Conservation (phyloP, 1,139 yeast genomes). For the Casaregolazyma suthepensis region DNA sequence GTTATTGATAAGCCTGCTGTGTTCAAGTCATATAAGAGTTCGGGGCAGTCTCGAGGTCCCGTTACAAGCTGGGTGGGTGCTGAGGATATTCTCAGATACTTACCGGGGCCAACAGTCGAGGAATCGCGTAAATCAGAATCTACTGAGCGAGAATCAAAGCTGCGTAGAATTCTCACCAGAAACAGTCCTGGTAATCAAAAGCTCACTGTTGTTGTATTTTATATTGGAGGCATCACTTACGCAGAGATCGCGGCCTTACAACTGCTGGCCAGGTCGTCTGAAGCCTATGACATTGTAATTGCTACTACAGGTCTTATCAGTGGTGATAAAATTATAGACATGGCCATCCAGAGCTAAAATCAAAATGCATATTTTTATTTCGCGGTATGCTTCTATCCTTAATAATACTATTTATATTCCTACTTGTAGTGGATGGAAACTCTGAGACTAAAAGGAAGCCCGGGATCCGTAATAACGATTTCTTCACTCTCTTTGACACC, state of each 20-base stretch:
- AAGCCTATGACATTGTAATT: slow-evolving; percentile 38
- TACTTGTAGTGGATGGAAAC: slow-evolving; percentile 22
- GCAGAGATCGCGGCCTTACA: slow-evolving; percentile 66
- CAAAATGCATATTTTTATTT: slow-evolving; percentile 3
- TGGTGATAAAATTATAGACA: slow-evolving; percentile 38
- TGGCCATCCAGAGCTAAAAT: slow-evolving; percentile 13
- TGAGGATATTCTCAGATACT: slow-evolving; percentile 29
- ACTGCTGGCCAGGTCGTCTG: slow-evolving; percentile 41
- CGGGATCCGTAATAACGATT: slow-evolving; percentile 52
- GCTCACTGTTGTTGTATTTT: slow-evolving; percentile 41
- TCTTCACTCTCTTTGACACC: slow-evolving; percentile 42
- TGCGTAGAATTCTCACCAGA: slow-evolving; percentile 30
- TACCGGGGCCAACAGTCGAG: slow-evolving; percentile 36
- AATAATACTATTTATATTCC: not conserved
- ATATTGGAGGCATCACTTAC: slow-evolving; percentile 77
- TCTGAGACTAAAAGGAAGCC: slow-evolving; percentile 42
- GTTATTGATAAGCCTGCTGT: slow-evolving; percentile 31
- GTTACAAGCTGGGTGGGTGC: slow-evolving; percentile 32
- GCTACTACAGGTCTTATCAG: slow-evolving; percentile 55
- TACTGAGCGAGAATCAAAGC: slow-evolving; percentile 30
- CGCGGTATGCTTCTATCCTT: not conserved
- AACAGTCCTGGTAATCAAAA: slow-evolving; percentile 27
- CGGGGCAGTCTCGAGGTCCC: slow-evolving; percentile 11
- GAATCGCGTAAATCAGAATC: slow-evolving; percentile 29
- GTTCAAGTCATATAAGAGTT: slow-evolving; percentile 19